Conservation (phyloP, 177 flowering plant species). For the Vitis hybrid region DNA sequence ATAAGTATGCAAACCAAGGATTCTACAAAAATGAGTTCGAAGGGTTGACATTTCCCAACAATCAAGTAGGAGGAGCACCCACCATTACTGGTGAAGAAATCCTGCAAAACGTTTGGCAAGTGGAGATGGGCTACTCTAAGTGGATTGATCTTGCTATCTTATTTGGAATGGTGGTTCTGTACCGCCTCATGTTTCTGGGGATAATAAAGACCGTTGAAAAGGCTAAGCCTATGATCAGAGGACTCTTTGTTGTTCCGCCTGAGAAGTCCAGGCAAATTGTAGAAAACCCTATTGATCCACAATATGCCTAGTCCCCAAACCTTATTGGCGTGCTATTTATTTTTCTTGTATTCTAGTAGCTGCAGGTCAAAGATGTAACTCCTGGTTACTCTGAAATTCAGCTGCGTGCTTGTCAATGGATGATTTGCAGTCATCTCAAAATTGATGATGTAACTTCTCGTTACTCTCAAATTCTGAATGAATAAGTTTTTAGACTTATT, state of each 20-base stretch:
- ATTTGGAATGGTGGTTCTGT: conserved; percentile 38
- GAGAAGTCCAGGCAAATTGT: background rate
- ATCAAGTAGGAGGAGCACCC: conserved; percentile 19
- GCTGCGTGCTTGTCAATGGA: too few species aligned
- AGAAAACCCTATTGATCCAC: conserved; percentile 9
- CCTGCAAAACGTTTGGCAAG: conserved; percentile 31
- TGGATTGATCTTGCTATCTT: conserved; percentile 46
- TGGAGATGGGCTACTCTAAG: conserved; percentile 42
- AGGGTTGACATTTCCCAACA: conserved; percentile 32
- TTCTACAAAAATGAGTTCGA: conserved; percentile 43
- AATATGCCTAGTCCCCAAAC: too few species aligned
- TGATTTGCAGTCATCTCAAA: too few species aligned
- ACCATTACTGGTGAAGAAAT: conserved; percentile 34
- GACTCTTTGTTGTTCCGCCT: background rate
- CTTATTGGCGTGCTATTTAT: too few species aligned
- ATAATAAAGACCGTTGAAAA: conserved; percentile 35
- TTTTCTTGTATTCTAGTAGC: too few species aligned
- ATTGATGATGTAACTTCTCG: too few species aligned
- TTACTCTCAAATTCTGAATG: too few species aligned
- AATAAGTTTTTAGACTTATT: too few species aligned
- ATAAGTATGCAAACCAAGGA: conserved; percentile 46
- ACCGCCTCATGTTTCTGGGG: conserved; percentile 28
- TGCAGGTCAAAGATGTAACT: too few species aligned
- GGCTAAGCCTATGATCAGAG: conserved; percentile 24
- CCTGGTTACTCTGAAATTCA: too few species aligned